A percentile compares a stretch with the other conserved stretches of the same genome.
These are phyloP conservation scores for Penicillium egyptiacum DNA, from an alignment of 495 filamentous ascomycete genomes.

Conservation along the genomic window DNA sequence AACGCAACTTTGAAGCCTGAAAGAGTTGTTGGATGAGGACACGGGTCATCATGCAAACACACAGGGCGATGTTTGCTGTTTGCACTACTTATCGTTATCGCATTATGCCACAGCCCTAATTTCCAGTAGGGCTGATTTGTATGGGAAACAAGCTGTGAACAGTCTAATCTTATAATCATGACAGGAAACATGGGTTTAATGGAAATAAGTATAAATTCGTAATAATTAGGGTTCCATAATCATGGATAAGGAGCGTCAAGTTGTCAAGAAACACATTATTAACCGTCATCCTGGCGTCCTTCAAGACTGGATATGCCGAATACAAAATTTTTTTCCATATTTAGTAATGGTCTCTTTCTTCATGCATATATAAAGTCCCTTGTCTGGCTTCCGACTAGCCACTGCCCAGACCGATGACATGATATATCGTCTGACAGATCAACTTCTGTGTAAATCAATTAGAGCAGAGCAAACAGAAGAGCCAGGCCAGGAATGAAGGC, in stretches of 20 bases:
- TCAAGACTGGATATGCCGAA: conserved; percentile 7
- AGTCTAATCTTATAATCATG: background rate
- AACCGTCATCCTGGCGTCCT: conserved; percentile 13
- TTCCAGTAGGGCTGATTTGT: background rate
- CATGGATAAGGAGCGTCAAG: conserved; percentile 14
- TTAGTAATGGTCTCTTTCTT: background rate
- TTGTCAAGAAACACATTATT: conserved; percentile 13
- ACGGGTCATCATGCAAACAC: conserved; percentile 29
- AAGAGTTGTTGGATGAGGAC: conserved; percentile 28
- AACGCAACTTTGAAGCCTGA: conserved; percentile 35
- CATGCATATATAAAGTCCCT: background rate
- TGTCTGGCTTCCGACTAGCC: background rate
- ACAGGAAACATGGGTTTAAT: background rate
- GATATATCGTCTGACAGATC: background rate
- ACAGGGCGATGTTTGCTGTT: conserved; percentile 21
- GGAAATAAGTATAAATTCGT: conserved; percentile 1
- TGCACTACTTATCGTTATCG: conserved; percentile 12
- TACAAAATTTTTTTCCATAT: conserved; percentile 16
- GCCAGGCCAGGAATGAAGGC: conserved; percentile 26
- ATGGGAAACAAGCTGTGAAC: background rate
- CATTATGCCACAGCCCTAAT: conserved; percentile 22
- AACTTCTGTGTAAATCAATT: background rate
- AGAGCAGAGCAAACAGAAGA: conserved; percentile 21
- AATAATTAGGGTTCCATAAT: conserved; percentile 9
- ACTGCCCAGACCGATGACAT: background rate